Evolutionary conservation across 2,329 filamentous ascomycete genomes (phyloP), one percentile per base, ranked within the genome.

Genomic region (Fusarium bulbicola): DNA sequence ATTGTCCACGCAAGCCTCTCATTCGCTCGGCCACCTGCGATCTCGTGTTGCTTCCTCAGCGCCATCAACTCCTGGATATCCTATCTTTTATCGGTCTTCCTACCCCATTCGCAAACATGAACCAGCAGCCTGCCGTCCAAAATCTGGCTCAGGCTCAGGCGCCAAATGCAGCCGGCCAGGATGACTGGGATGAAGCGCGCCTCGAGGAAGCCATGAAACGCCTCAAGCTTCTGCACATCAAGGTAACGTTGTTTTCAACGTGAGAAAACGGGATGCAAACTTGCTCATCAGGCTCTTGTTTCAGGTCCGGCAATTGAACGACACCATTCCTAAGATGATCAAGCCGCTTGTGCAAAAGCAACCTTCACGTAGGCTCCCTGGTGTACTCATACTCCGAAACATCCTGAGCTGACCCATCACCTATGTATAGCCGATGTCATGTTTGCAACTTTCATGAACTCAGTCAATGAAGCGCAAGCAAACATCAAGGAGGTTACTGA

Each of bases 151-250:
- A 69, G 52, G 24, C 37, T 52, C 73, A 77, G 59, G 73, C 71
- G 60, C 66, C 65, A 40, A 68, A 67, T 58, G 73, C 58, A 59
- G 70, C 66, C 37, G 73, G 70, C 56, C 77, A 80, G 43, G 82
- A 82, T 61, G 77, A 79, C 14, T 82, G 82, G 81, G 84, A 88
- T 53, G 87, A 90, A 77, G 82, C 84, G 61, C 84, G 84, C 65
- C 81, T 90, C 12, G 83, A 86, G 66, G 81, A 84, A 66, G 85
- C 84, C 30, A 82, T 90, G 74, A 81, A 86, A 74, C 83, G 85
- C 39, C 82, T 90, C 59, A 87, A 88, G 73, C 81, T 87, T 52
- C 80, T 89, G n/a, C 87, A 90, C 74, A 81, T 87, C 74, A 86
- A 88, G 83, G 88, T 86, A 84, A 53, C 40, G 30, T 39, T 59